These are phyloP conservation scores for Polygonum maritimum DNA, from an alignment of 148 eudicot species.

Conservation along the genomic window DNA sequence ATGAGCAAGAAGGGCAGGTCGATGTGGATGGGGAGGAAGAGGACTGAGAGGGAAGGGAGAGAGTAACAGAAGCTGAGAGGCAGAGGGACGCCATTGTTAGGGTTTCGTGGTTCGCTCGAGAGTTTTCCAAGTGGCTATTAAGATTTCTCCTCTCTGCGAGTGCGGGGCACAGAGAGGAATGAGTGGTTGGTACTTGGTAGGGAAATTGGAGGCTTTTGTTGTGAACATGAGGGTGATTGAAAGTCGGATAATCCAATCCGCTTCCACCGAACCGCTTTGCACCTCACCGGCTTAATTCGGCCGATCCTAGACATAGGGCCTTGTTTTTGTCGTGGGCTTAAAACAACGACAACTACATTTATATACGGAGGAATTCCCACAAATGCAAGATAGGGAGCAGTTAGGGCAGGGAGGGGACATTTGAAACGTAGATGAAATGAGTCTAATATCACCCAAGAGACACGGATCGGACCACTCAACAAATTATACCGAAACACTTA, in stretches of 20 bases:
- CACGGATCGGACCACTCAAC: no score
- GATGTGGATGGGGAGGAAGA: not conserved
- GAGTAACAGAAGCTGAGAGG: conserved; percentile 1
- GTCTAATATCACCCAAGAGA: no score
- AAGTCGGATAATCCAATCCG: not conserved
- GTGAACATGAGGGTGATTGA: not conserved
- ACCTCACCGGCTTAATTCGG: not conserved
- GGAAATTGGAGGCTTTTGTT: not conserved
- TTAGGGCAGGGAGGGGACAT: no score
- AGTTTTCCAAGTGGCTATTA: not conserved
- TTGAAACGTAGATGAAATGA: no score
- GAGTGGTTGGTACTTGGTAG: conserved; percentile 2
- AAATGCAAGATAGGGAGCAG: no score
- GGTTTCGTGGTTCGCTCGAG: not conserved
- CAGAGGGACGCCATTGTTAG: conserved; percentile 8
- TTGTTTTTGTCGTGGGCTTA: no score
- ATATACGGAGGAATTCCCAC: no score
- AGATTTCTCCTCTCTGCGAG: not conserved
- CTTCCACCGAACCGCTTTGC: not conserved
- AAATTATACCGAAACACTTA: no score
- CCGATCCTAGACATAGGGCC: no score
- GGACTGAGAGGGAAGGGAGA: not conserved
- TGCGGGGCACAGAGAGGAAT: not conserved
- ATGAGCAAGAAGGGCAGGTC: not conserved
- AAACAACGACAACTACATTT: no score